These are phyloP conservation scores for Funneliformis geosporum DNA, from an alignment of 192 early-diverging fungal genomes.

Conservation along the genomic window DNA sequence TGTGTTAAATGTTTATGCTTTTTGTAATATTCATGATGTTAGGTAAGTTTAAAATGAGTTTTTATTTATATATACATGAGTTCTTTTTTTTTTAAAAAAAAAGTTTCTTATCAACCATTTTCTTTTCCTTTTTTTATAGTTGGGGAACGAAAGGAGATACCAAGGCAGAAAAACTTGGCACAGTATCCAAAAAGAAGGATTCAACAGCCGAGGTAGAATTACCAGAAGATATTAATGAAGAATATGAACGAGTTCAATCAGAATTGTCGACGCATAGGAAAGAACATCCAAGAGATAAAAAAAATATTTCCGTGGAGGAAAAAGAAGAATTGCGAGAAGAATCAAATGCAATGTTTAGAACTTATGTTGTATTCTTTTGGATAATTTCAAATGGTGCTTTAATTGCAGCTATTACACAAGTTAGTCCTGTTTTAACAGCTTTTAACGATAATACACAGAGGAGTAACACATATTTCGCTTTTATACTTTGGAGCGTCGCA, in stretches of 20 bases:
- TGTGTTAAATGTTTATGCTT: constrained; percentile 61
- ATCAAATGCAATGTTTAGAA: constrained; percentile 83
- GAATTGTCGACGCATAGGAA: constrained; percentile 47
- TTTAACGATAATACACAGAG: constrained; percentile 38
- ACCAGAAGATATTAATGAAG: constrained; percentile 47
- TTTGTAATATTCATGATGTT: constrained; percentile 63
- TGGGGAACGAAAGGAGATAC: constrained; percentile 86
- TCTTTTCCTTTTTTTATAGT: constrained; percentile 33
- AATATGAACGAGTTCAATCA: constrained; percentile 56
- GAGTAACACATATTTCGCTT: constrained; percentile 52
- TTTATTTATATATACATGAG: too few species aligned
- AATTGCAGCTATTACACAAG: constrained; percentile 65
- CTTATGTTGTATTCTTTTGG: constrained; percentile 75
- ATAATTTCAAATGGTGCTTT: constrained; percentile 72
- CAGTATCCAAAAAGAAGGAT: constrained; percentile 33
- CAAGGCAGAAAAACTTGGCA: constrained; percentile 48
- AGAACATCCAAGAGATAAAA: background rate
- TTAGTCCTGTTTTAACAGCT: constrained; percentile 34
- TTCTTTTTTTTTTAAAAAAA: background rate
- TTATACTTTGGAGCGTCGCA: constrained; percentile 77
- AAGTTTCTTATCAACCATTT: background rate
- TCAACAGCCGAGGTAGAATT: constrained; percentile 48
- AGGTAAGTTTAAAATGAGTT: constrained; percentile 31
- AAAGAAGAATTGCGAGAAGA: constrained; percentile 62
- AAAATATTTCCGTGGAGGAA: constrained; percentile 48